Conservation (phyloP, 2,329 filamentous ascomycete species). For the Trichoderma endophyticum region DNA sequence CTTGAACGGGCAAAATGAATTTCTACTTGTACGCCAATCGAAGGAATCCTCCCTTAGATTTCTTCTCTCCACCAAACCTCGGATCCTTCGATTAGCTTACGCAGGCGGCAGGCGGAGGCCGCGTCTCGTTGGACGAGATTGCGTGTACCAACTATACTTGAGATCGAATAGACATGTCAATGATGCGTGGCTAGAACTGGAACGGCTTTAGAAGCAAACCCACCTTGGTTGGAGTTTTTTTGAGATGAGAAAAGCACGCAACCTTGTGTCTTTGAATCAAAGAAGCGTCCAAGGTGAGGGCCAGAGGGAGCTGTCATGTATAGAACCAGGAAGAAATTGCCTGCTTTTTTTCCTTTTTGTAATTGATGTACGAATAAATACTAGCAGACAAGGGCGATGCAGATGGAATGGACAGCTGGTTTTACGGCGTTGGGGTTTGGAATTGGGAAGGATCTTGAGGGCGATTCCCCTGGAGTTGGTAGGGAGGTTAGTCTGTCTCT, state of each 20-base stretch:
- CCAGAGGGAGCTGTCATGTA: not conserved
- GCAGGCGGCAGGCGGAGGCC: constrained; percentile 13
- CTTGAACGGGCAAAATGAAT: constrained; percentile 22
- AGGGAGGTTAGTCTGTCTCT: constrained; percentile 24
- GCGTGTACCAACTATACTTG: constrained; percentile 32
- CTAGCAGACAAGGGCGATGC: constrained; percentile 18
- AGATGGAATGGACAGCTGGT: constrained; percentile 12
- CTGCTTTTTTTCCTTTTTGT: constrained; percentile 21
- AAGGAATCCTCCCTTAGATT: not conserved
- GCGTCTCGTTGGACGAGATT: constrained; percentile 28
- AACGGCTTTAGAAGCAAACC: not conserved
- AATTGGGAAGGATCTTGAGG: constrained; percentile 25
- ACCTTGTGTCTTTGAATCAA: not conserved
- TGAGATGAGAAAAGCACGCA: not conserved
- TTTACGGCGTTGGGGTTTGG: constrained; percentile 20
- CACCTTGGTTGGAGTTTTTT: not conserved
- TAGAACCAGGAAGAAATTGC: constrained; percentile 14
- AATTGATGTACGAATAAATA: constrained; percentile 26
- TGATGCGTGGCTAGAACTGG: constrained; percentile 28
- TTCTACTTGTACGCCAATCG: not conserved
- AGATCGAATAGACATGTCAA: constrained; percentile 29
- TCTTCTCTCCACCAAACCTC: not conserved
- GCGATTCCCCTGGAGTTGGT: constrained; percentile 20
- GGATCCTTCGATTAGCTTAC: not conserved
- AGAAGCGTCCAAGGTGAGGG: not conserved